Conservation (phyloP, 2,329 filamentous ascomycete genomes). For the Alternaria sp. region DNA sequence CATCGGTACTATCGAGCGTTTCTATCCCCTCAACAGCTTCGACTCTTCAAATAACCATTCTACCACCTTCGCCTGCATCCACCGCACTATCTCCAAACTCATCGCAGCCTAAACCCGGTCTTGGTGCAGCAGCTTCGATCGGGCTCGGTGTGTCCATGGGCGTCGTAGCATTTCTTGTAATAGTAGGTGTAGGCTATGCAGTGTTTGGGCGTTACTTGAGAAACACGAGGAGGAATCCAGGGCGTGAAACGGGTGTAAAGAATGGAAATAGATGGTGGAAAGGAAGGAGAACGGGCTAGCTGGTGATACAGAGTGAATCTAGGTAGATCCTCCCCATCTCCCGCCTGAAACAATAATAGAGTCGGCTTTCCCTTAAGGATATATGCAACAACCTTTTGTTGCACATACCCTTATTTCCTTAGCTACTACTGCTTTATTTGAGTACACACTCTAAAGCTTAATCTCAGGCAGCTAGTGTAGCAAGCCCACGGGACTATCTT, state of each 20-base stretch:
- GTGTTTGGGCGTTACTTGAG: background rate
- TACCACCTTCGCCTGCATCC: background rate
- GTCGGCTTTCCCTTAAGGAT: background rate
- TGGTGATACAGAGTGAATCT: background rate
- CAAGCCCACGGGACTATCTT: background rate
- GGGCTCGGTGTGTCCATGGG: conserved; percentile 13
- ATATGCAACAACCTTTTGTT: too few relatives aligned
- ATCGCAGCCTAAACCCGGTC: background rate
- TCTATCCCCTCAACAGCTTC: background rate
- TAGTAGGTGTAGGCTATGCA: background rate
- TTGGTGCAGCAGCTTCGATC: background rate
- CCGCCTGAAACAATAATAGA: background rate
- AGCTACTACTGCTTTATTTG: background rate
- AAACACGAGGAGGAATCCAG: background rate
- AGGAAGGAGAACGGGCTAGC: background rate
- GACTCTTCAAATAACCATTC: background rate
- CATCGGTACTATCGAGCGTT: background rate
- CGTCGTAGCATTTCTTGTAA: background rate
- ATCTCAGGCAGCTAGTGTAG: background rate
- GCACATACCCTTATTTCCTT: background rate
- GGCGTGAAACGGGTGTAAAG: background rate
- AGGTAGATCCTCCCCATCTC: too few relatives aligned
- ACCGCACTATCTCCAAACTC: background rate
- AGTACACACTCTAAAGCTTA: background rate
- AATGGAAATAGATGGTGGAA: background rate